Evolutionary conservation across 2,329 filamentous ascomycete species (phyloP), one percentile per base, ranked within the genome.

Genomic region (Tolypocladium inflatum): DNA sequence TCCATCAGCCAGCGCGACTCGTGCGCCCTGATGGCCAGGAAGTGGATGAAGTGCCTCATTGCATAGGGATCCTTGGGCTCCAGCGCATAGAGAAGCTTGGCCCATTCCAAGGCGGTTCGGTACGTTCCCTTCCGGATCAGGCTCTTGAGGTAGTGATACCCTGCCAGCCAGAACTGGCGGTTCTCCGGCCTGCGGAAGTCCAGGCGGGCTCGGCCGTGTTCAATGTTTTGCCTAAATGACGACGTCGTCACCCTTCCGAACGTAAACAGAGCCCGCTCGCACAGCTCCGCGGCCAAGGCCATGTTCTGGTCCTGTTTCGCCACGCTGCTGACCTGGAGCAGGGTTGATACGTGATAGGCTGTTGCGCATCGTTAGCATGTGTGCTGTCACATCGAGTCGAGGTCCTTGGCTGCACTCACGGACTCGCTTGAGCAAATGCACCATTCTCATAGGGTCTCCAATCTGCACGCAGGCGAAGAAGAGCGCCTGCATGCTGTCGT

Each of bases 261-360:
- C 0, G 90, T 89, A 74, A 97, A 97, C 7, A 99, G 80, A 0
- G 93, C 92, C 52, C 94, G 84, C 74, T 97, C 93, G 57, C 95
- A 84, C 2, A 97, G 81, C 66, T 97, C 92, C 4, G 90, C 88
- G 0, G 93, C 87, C 4, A 94, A 83, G 1, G 92, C 85, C 70
- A 91, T 87, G 68, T 97, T 94, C 56, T 91, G 85, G 68, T 97
- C 91, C 63, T 96, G 89, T 70, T 94, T 93, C 15, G 91, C 91
- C 55, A 97, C 89, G 69, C 91, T 90, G 61, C 90, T 95, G 35
- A 96, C 91, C 70, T 97, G 92, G 26, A 97, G 85, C n/a, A 97
- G 81, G 2, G 90, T 92, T 1, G 91, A 94, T 63, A 97, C 88
- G 69, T 97, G 92, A 70, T 97, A 97, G 4, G 93, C 81, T 83